Percentiles rank a stretch among this genome's conserved stretches.
Evolutionary conservation across 202 grass and related monocot species (phyloP).

Genomic region (Hordeum pubiflorum): DNA sequence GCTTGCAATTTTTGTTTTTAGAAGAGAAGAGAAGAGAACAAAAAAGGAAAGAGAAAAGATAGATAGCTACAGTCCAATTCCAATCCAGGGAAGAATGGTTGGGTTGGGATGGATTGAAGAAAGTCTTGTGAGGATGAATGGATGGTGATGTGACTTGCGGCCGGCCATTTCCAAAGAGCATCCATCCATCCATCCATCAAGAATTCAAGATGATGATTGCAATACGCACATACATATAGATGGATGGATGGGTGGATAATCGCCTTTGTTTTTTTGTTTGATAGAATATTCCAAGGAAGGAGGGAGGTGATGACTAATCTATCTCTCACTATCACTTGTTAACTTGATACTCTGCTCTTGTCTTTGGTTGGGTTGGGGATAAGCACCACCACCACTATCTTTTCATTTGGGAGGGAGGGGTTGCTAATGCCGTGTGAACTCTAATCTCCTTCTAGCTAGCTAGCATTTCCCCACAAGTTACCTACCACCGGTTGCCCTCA

Average conservation of each 20-base stretch:
- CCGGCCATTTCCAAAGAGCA: not conserved
- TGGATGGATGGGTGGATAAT: not conserved
- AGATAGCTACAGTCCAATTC: not conserved
- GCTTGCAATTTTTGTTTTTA: not conserved
- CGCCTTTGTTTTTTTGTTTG: not conserved
- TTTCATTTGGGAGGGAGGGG: not conserved
- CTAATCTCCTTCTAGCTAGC: not conserved
- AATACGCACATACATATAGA: no score
- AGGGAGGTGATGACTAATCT: not conserved
- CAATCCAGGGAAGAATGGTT: not conserved
- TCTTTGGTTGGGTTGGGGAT: not conserved
- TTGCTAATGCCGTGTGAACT: slow-evolving; percentile 22
- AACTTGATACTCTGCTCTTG: not conserved
- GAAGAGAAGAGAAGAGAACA: no score
- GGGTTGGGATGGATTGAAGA: not conserved
- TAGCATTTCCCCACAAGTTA: not conserved
- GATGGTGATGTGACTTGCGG: not conserved
- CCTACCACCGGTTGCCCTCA: not conserved
- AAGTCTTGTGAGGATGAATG: not conserved
- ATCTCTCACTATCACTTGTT: not conserved
- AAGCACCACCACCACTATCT: not conserved
- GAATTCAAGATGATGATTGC: not conserved
- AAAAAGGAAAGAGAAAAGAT: not conserved
- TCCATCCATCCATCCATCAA: not conserved
- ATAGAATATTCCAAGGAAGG: not conserved